Percentiles rank a stretch among this genome's conserved stretches.
Evolutionary conservation across 129 eudicot genomes (phyloP).

Genomic region (Heracleum sosnowskyi): DNA sequence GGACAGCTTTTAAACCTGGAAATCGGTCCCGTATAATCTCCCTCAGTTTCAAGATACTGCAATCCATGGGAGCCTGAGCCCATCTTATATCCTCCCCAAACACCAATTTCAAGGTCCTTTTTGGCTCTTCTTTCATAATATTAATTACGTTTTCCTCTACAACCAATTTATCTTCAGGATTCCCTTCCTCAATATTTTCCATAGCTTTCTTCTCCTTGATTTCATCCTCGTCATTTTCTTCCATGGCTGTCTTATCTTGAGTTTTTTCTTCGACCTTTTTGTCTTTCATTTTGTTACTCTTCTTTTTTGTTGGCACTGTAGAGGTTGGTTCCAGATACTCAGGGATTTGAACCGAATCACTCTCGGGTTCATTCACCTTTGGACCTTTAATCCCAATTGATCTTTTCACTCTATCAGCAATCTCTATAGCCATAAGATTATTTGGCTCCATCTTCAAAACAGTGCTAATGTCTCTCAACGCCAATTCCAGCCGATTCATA

Average conservation of each 20-base stretch:
- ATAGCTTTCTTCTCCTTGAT: slow-evolving; percentile 8
- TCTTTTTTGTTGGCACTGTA: slow-evolving; percentile 37
- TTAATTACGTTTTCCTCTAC: slow-evolving; percentile 49
- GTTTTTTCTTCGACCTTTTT: slow-evolving; percentile 6
- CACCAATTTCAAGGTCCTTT: slow-evolving; percentile 65
- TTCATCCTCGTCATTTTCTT: slow-evolving; percentile 27
- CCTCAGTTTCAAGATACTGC: slow-evolving; percentile 58
- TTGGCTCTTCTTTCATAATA: slow-evolving; percentile 36
- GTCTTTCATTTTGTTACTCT: slow-evolving; percentile 22
- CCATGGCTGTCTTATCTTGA: slow-evolving; percentile 12
- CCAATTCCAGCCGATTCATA: slow-evolving; percentile 64
- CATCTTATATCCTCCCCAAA: slow-evolving; percentile 92
- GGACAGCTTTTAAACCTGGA: slow-evolving; percentile 56
- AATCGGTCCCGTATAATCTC: slow-evolving; percentile 67
- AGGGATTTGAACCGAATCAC: slow-evolving; percentile 32
- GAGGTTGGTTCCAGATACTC: slow-evolving; percentile 25
- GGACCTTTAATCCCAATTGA: slow-evolving; percentile 33
- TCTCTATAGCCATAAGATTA: slow-evolving; percentile 81
- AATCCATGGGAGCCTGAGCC: slow-evolving; percentile 66
- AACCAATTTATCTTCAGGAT: slow-evolving; percentile 54
- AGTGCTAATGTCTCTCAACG: slow-evolving; percentile 57
- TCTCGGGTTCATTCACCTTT: slow-evolving; percentile 14
- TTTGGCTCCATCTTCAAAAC: slow-evolving; percentile 67
- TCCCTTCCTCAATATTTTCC: slow-evolving; percentile 17
- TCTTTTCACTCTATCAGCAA: slow-evolving; percentile 53